A percentile compares a stretch with the other conserved stretches of the same genome.
Conservation (phyloP, 2,329 filamentous ascomycete genomes). For the Botryotinia globosa region DNA sequence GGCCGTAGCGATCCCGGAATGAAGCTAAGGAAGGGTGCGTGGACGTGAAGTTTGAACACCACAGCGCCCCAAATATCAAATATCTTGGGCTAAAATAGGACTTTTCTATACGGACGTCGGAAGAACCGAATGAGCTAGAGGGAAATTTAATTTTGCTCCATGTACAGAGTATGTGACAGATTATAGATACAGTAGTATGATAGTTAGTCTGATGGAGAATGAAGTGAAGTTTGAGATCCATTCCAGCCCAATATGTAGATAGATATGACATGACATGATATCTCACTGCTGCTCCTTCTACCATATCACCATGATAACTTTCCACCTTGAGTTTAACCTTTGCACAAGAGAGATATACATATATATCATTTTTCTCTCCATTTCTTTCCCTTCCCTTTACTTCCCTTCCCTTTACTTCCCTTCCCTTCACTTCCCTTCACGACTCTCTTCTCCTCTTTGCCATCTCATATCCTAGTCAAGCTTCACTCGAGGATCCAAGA, state of each 20-base stretch:
- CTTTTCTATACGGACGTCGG: neutral
- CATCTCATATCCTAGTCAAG: neutral
- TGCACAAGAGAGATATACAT: too few relatives aligned
- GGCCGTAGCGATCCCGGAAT: constrained; percentile 11
- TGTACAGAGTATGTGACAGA: too few relatives aligned
- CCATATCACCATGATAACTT: too few relatives aligned
- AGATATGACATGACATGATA: neutral
- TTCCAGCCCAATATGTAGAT: neutral
- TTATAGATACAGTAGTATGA: too few relatives aligned
- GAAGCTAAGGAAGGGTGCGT: neutral
- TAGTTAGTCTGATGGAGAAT: neutral
- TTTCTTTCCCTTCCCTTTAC: neutral
- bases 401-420: neutral
- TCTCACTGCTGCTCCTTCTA: too few relatives aligned
- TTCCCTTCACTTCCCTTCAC: neutral
- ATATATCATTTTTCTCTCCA: neutral
- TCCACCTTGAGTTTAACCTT: neutral
- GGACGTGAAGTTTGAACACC: neutral
- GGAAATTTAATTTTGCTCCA: neutral
- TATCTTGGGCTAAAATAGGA: neutral
- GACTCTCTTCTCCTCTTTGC: neutral
- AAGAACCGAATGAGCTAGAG: neutral
- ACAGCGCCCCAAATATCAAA: neutral
- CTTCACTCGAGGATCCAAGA: constrained; percentile 15
- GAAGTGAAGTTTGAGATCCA: neutral